Evolutionary conservation across 495 filamentous ascomycete genomes (phyloP).

Genomic region (Aspergillus bridgeri): DNA sequence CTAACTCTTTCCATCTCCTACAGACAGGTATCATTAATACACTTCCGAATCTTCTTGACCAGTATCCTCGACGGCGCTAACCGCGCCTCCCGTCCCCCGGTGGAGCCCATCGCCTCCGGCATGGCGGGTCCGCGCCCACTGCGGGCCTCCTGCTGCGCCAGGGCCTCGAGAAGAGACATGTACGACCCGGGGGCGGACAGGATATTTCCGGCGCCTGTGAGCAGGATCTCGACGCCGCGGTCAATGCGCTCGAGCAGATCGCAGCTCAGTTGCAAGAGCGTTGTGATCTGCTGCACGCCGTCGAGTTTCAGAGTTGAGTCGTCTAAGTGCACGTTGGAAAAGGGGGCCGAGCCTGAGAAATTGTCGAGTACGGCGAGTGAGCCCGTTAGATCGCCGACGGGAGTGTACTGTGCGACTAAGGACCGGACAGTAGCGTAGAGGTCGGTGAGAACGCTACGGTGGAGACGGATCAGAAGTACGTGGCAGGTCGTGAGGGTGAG

Average conservation of each 20-base stretch:
- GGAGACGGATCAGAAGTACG: slow-evolving; percentile 1
- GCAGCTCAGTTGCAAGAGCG: neutral
- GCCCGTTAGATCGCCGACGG: neutral
- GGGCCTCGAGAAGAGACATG: neutral
- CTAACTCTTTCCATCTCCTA: neutral
- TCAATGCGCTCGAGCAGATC: slow-evolving; percentile 3
- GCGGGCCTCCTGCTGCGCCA: slow-evolving; percentile 5
- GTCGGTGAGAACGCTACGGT: slow-evolving; percentile 4
- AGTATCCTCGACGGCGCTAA: neutral
- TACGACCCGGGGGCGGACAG: neutral
- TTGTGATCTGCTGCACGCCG: neutral
- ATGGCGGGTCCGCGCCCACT: slow-evolving; percentile 3
- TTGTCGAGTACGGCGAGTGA: neutral
- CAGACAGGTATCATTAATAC: slow-evolving; percentile 4
- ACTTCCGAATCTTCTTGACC: neutral
- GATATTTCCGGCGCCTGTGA: neutral
- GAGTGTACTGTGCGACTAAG: neutral
- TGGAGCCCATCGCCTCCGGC: neutral
- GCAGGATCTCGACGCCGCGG: slow-evolving; percentile 4
- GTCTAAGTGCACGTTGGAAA: neutral
- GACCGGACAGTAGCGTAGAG: neutral
- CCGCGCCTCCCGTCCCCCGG: neutral
- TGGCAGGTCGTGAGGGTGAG: slow-evolving; percentile 1
- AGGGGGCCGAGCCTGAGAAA: neutral
- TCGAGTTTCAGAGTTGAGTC: neutral